A percentile compares a stretch with the other conserved stretches of the same genome.
These are phyloP conservation scores for Neodidymelliopsis sp. DNA, from an alignment of 2,329 filamentous ascomycete genomes.

Conservation along the genomic window DNA sequence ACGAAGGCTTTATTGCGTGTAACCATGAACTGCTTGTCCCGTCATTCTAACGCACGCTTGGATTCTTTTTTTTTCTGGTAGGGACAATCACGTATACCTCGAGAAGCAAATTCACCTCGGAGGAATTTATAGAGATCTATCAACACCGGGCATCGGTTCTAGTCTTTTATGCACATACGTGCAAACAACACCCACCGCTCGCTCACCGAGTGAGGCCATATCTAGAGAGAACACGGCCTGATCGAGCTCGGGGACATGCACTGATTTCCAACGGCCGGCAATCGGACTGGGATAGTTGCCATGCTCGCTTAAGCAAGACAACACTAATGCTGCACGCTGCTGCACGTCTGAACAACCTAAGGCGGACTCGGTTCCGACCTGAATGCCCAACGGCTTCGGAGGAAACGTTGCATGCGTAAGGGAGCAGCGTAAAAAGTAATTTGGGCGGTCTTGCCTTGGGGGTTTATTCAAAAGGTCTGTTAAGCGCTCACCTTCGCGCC, in stretches of 20 bases:
- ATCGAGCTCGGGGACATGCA: slow-evolving; percentile 4
- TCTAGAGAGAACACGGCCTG: background rate
- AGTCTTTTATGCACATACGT: no score
- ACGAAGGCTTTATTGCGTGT: no score
- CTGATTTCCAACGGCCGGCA: slow-evolving; percentile 21
- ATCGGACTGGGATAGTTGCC: slow-evolving; percentile 29
- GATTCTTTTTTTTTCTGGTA: no score
- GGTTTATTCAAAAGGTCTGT: background rate
- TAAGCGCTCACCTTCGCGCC: slow-evolving; percentile 18
- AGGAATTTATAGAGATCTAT: background rate
- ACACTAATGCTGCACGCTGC: slow-evolving; percentile 39
- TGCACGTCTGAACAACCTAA: slow-evolving; percentile 31
- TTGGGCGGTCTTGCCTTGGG: background rate
- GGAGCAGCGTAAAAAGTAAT: background rate
- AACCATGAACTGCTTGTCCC: no score
- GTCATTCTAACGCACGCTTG: no score
- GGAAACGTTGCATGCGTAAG: background rate
- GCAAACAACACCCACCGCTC: background rate
- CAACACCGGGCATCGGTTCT: no score
- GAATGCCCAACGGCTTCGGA: slow-evolving; percentile 23
- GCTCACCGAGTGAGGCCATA: background rate
- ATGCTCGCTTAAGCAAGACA: slow-evolving; percentile 34
- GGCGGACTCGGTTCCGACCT: slow-evolving; percentile 35
- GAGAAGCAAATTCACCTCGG: background rate
- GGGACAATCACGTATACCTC: no score